Evolutionary conservation across 1,139 yeast species (phyloP), one percentile per base, ranked within the genome.

Genomic region (Magnusiomyces fungicola): DNA sequence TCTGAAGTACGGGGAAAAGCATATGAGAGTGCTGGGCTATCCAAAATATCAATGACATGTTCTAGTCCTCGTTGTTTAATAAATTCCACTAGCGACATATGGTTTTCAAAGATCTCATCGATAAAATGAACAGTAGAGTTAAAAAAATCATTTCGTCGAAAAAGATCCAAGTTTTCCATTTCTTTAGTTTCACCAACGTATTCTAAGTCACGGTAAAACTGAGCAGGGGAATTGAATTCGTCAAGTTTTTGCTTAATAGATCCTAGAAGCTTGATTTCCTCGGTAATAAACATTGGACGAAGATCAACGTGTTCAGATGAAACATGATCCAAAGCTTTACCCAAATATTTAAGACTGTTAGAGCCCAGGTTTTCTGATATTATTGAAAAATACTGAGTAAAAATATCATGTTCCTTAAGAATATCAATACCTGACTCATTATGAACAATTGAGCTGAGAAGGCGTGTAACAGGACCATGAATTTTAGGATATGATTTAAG

Each of bases 271-370:
- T 64, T 61, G 10, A 74, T 68, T 30, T 83, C 69, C 49, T 79
- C 78, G 4, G 70, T 65, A 48, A 79, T 67, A 34, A 90, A 79
- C 0, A 69, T 61, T 0, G 84, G 82, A 49, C 85, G 80, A 52
- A 89, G 71, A 1, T 75, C 76, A 1, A 95, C 83, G 59, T 87
- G 87, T 62, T 90, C 97, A 58, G 96, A 76, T 5, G 87, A 82
- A 46, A 90, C 69, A 57, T 87, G 95, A 61, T 89, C 96, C 58
- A 89, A 74, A 0, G 85, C 75, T 34, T 78, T 71, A 0, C 96
- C 96, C 27, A 87, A 63, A 69, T 73, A 18, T 73, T 72, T 14
- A 76, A 72, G 58, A 71, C 73, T 54, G 18, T 59, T 59, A 38
- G 55, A 50, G 7, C 53, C 45, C 29, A 59, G 42, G 32, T 55